A percentile compares a stretch with the other conserved stretches of the same genome.
phyloP scores from a whole-genome alignment of 73 alveolate genomes.

The Paramecium sexaurelia region DNA sequence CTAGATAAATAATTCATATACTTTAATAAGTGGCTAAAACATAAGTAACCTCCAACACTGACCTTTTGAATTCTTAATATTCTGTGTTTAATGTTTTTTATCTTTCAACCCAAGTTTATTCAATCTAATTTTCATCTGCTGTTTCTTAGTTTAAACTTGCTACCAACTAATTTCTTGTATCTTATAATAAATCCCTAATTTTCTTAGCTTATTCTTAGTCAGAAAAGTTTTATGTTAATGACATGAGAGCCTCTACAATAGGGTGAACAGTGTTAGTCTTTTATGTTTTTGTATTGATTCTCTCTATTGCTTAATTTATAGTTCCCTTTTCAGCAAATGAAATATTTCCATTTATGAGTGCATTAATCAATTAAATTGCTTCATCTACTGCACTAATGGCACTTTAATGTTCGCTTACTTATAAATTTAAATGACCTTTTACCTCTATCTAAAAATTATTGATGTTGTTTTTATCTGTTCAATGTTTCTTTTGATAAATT shows the following conservation, averaged over 20 bases:
- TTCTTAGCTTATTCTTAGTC: constrained; percentile 50
- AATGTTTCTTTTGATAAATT: constrained; percentile 13
- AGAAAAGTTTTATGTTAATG: constrained; percentile 49
- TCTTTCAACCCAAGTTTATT: neutral
- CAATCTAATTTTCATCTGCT: constrained; percentile 27
- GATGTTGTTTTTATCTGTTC: constrained; percentile 31
- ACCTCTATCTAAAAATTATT: constrained; percentile 47
- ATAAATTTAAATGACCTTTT: neutral
- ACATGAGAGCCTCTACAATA: neutral
- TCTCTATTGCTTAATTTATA: neutral
- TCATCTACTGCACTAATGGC: constrained; percentile 56
- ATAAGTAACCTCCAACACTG: constrained; percentile 41
- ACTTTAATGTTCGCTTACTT: constrained; percentile 48
- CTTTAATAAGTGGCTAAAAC: constrained; percentile 37
- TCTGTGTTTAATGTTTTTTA: neutral
- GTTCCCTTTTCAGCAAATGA: constrained; percentile 42
- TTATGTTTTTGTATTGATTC: neutral
- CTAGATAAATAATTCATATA: neutral
- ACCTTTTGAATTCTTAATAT: constrained; percentile 36
- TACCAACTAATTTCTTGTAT: neutral
- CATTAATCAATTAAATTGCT: neutral
- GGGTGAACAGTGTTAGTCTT: constrained; percentile 1
- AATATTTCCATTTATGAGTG: constrained; percentile 40
- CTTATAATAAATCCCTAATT: constrained; percentile 21
- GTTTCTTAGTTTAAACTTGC: constrained; percentile 29